These are phyloP conservation scores for Phoenix roebelenii DNA, from an alignment of 176 grass and related monocot species.

Conservation along the genomic window DNA sequence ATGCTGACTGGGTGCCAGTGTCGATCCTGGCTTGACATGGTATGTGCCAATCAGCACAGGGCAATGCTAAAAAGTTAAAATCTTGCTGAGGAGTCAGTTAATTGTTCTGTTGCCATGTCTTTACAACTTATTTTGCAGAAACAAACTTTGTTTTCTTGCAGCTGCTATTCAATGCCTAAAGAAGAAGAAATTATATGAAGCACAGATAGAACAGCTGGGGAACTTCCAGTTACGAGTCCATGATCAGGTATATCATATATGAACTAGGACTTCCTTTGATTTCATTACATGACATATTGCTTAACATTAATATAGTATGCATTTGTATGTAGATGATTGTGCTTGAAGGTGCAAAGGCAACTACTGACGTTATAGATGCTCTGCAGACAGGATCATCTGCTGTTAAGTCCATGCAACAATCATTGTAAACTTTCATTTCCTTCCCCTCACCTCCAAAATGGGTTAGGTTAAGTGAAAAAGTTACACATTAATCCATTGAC, in stretches of 20 bases:
- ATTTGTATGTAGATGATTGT: slow-evolving; percentile 22
- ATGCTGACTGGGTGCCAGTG: too few relatives aligned
- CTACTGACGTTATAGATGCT: slow-evolving; percentile 53
- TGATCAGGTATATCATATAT: slow-evolving; percentile 40
- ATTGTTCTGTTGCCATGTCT: too few relatives aligned
- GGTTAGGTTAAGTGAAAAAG: too few relatives aligned
- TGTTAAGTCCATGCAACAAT: slow-evolving; percentile 64
- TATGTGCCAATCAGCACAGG: too few relatives aligned
- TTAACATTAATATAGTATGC: neutral
- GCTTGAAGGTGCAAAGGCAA: slow-evolving; percentile 60
- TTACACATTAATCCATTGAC: too few relatives aligned
- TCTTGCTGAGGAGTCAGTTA: too few relatives aligned
- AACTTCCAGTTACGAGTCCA: slow-evolving; percentile 63
- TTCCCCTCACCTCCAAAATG: slow-evolving; percentile 3
- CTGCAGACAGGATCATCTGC: slow-evolving; percentile 43
- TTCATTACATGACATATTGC: slow-evolving; percentile 1
- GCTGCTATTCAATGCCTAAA: slow-evolving; percentile 59
- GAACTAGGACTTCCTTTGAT: too few relatives aligned
- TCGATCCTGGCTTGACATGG: too few relatives aligned
- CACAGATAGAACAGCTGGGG: slow-evolving; percentile 48
- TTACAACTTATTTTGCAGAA: neutral
- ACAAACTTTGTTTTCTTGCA: slow-evolving; percentile 26
- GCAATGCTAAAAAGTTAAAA: too few relatives aligned
- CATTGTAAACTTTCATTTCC: slow-evolving; percentile 39
- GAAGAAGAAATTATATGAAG: slow-evolving; percentile 63